A percentile compares a stretch with the other conserved stretches of the same genome.
Evolutionary conservation across 441 rosid genomes (phyloP).

Genomic region (Dalechampia spathulata): DNA sequence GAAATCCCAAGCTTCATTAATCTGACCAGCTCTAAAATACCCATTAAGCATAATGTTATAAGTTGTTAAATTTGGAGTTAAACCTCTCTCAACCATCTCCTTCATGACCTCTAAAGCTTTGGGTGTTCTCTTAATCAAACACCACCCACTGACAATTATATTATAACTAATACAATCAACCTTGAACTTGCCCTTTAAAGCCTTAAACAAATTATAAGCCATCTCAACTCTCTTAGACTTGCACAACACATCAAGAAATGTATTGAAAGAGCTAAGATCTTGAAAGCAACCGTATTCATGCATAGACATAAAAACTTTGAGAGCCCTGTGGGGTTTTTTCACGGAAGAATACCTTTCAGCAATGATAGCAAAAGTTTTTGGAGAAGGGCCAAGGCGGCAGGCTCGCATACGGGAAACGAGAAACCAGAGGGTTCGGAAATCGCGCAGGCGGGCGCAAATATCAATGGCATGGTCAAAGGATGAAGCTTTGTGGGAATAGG

Average conservation of each 20-base stretch:
- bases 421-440: slow-evolving; percentile 40
- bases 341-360: slow-evolving; percentile 68
- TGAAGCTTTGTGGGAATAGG: slow-evolving; percentile 45
- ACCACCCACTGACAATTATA: slow-evolving; percentile 80
- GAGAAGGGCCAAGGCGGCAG: slow-evolving; percentile 57
- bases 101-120: slow-evolving; percentile 65
- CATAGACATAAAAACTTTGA: slow-evolving; percentile 68
- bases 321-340: slow-evolving; percentile 68
- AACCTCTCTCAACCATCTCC: slow-evolving; percentile 78
- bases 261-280: slow-evolving; percentile 68
- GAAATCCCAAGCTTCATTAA: slow-evolving; percentile 71
- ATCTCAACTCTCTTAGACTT: slow-evolving; percentile 69
- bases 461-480: slow-evolving; percentile 89
- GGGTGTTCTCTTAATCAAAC: slow-evolving; percentile 72
- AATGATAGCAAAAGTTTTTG: slow-evolving; percentile 59
- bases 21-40: slow-evolving; percentile 67
- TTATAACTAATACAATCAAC: slow-evolving; percentile 73
- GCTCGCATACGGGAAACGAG: slow-evolving; percentile 70
- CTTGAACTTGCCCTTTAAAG: slow-evolving; percentile 49
- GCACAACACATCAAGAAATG: slow-evolving; percentile 71
- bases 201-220: slow-evolving; percentile 61
- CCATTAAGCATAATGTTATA: slow-evolving; percentile 80
- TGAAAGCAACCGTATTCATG: slow-evolving; percentile 70
- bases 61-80: slow-evolving; percentile 51
- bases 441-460: slow-evolving; percentile 73